Evolutionary conservation across 1,139 yeast species (phyloP).

Genomic region (Magnusiomyces fungicola): DNA sequence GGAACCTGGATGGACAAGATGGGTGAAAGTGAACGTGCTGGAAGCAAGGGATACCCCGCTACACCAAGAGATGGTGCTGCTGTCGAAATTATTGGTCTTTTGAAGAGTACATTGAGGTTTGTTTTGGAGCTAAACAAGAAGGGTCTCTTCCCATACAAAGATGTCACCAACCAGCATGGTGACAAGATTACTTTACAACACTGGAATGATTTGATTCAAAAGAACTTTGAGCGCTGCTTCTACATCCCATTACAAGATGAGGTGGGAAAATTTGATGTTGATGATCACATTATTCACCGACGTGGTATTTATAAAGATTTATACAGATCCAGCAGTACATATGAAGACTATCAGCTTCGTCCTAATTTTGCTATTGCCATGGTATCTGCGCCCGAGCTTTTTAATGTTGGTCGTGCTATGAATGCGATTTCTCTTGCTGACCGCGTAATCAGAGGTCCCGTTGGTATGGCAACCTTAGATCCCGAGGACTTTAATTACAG

Average conservation of each 20-base stretch:
- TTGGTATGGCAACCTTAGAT: slow-evolving; percentile 88
- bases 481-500: slow-evolving; percentile 88
- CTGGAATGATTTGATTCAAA: slow-evolving; percentile 67
- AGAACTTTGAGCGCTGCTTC: slow-evolving; percentile 70
- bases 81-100: slow-evolving; percentile 79
- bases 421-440: slow-evolving; percentile 68
- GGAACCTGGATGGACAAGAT: slow-evolving; percentile 99
- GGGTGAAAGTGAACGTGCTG: slow-evolving; percentile 89
- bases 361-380: slow-evolving; percentile 91
- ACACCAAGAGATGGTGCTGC: slow-evolving; percentile 99
- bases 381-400: slow-evolving; percentile 89
- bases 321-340: slow-evolving; percentile 71
- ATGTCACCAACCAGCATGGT: slow-evolving; percentile 49
- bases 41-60: slow-evolving; percentile 85
- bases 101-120: slow-evolving; percentile 79
- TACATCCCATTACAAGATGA: slow-evolving; percentile 68
- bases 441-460: slow-evolving; percentile 67
- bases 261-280: slow-evolving; percentile 45
- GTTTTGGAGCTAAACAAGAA: slow-evolving; percentile 50
- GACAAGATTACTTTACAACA: slow-evolving; percentile 43
- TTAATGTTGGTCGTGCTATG: slow-evolving; percentile 53
- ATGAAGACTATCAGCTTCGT: slow-evolving; percentile 88
- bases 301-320: slow-evolving; percentile 92
- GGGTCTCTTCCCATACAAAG: slow-evolving; percentile 44
- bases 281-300: slow-evolving; percentile 63